Evolutionary conservation across 2,329 filamentous ascomycete species (phyloP).

Genomic region (Tolypocladium album): DNA sequence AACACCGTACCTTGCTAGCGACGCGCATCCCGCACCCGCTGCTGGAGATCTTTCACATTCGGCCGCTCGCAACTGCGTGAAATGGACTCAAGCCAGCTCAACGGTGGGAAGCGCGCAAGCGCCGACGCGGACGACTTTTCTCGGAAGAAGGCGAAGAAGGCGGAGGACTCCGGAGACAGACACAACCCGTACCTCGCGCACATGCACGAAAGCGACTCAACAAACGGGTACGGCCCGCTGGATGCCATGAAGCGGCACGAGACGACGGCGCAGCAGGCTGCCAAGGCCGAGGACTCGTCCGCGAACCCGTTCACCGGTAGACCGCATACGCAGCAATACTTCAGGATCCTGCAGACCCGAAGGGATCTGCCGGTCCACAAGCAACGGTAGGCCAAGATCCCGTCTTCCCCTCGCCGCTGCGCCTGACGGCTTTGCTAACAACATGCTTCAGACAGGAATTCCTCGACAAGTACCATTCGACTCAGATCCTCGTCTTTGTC

Average conservation of each 20-base stretch:
- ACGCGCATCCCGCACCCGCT: not conserved
- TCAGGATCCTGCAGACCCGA: constrained; percentile 75
- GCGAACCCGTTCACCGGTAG: constrained; percentile 77
- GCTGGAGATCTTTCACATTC: not conserved
- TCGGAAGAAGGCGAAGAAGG: constrained; percentile 33
- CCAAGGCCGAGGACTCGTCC: constrained; percentile 66
- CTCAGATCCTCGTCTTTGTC: constrained; percentile 95
- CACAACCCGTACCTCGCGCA: constrained; percentile 89
- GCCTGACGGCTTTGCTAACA: not conserved
- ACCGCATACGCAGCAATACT: constrained; percentile 72
- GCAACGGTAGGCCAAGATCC: constrained; percentile 53
- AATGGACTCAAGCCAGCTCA: not conserved
- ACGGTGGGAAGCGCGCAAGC: constrained; percentile 32
- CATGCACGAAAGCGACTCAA: constrained; percentile 52
- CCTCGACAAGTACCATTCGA: constrained; percentile 81
- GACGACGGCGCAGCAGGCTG: constrained; percentile 68
- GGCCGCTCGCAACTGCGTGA: not conserved
- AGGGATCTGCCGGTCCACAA: constrained; percentile 84
- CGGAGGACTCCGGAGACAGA: constrained; percentile 19
- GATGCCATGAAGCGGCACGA: constrained; percentile 63
- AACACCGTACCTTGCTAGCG: not conserved
- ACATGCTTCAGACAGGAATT: constrained; percentile 65
- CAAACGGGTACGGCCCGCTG: constrained; percentile 35
- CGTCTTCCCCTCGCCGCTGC: constrained; percentile 1
- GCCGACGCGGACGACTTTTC: constrained; percentile 29